Base-by-base conservation (phyloP, 2,329 filamentous ascomycete species). In the Shiraia sp. region DNA sequence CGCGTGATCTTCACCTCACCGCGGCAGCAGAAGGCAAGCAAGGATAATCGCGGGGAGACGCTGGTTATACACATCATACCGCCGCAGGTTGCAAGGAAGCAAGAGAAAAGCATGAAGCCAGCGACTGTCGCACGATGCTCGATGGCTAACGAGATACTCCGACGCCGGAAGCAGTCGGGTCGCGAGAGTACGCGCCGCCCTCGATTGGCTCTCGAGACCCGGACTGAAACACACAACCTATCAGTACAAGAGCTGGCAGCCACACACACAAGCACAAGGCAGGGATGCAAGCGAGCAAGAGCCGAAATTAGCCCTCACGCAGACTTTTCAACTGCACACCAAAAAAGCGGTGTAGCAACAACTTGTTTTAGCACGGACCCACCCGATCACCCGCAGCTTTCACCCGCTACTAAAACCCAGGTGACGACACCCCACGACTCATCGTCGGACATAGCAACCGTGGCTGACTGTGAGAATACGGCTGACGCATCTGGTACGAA, bases 81-180 rank as follows among this genome's bases (percentile, higher is more conserved):
- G 15, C 13, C 27, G 15, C 27, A 29, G 15, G n/a, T 12, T n/a
- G 16, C 16, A 12, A 22, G 14, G 41, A 38, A 25, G 44, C 41
- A 35, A 38, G 16, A 32, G 30, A 36, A 22, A 43, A 26, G 33
- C 17, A 56, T 57, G 57, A 51, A 49, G 14, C 40, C 31, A 22
- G 42, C 44, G 12, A 45, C 36, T n/a, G 10, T 47, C 27, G 52
- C 47, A 24, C 49, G 44, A 26, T 42, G 51, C 39, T 32, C 41
- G 25, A 50, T 55, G 35, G 44, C 48, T 31, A 42, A 40, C 42
- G 48, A 49, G 40, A 31, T 54, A 15, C 42, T 56, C 27, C 49
- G 47, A 17, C 39, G 45, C 31, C 49, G 51, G 36, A 41, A 50
- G 24, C 45, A 51, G 31, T 42, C 45, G 43, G 45, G 47, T 28